Evolutionary conservation across 225 moss, liverwort and hornwort genomes (phyloP).

Genomic region (Lunularia cruciata): DNA sequence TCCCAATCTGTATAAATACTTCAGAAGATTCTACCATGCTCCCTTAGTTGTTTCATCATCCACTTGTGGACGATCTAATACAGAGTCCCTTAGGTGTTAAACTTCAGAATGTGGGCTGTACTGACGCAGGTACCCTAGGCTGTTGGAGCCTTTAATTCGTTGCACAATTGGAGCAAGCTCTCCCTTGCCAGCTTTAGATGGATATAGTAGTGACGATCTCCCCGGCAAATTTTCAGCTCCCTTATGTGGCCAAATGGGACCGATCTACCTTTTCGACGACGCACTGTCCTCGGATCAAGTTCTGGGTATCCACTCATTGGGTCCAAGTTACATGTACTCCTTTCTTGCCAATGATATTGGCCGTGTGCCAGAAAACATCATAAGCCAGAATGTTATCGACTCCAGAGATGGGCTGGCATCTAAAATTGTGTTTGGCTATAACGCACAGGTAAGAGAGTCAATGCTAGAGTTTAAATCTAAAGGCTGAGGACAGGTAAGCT

Average conservation of each 20-base stretch:
- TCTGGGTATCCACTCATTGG: constrained; percentile 62
- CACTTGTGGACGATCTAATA: too few species aligned
- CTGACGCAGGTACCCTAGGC: constrained; percentile 58
- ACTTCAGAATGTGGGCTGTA: neutral
- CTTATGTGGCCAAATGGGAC: constrained; percentile 77
- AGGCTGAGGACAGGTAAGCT: too few species aligned
- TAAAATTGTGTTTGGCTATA: constrained; percentile 77
- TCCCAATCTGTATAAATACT: too few species aligned
- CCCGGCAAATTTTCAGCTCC: constrained; percentile 52
- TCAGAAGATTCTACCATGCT: too few species aligned
- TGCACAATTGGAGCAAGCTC: constrained; percentile 71
- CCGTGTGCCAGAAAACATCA: constrained; percentile 68
- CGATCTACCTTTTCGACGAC: constrained; percentile 78
- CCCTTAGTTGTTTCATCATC: too few species aligned
- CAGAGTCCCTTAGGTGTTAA: too few species aligned
- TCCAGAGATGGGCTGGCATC: constrained; percentile 73
- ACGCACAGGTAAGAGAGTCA: constrained; percentile 82
- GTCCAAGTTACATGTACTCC: constrained; percentile 78
- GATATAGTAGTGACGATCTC: constrained; percentile 47
- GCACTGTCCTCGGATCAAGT: constrained; percentile 71
- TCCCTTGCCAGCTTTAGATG: constrained; percentile 45
- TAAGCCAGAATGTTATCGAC: constrained; percentile 65
- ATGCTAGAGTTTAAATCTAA: too few species aligned
- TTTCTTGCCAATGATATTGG: constrained; percentile 79
- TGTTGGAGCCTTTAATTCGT: constrained; percentile 62